Evolutionary conservation across 495 filamentous ascomycete species (phyloP).

Genomic region (Margaritispora aquatica): DNA sequence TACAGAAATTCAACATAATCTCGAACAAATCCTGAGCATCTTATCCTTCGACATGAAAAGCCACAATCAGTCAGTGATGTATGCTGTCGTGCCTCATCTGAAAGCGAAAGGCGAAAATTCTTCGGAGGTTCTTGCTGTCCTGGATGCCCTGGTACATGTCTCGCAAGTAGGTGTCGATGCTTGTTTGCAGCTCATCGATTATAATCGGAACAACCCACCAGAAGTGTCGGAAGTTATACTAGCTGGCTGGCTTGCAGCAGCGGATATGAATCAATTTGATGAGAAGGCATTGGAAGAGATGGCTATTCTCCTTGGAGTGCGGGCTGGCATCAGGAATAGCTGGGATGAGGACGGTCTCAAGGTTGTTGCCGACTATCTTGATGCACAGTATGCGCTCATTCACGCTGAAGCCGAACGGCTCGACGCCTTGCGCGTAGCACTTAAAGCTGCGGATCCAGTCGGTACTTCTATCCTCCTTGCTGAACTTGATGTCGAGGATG

Average conservation of each 20-base stretch:
- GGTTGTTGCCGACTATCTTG: not conserved
- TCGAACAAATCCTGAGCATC: constrained; percentile 1
- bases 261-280: not conserved
- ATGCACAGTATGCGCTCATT: constrained; percentile 2
- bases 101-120: not conserved
- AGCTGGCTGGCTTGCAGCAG: not conserved
- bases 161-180: not conserved
- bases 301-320: not conserved
- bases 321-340: not conserved
- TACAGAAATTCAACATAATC: not conserved
- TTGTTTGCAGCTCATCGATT: constrained; percentile 1
- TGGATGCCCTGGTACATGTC: not conserved
- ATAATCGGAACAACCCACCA: not conserved
- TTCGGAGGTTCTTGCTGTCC: not conserved
- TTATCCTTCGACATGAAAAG: not conserved
- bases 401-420: constrained; percentile 1
- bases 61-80: not conserved
- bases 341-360: not conserved
- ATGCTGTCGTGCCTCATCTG: not conserved
- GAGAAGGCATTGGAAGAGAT: not conserved
- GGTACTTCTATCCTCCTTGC: not conserved
- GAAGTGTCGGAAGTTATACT: not conserved
- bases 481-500: not conserved
- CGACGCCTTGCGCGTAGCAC: not conserved
- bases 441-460: not conserved